phyloP scores from a whole-genome alignment of 495 filamentous ascomycete species.

The Pseudoneurospora amorphoporcata region DNA sequence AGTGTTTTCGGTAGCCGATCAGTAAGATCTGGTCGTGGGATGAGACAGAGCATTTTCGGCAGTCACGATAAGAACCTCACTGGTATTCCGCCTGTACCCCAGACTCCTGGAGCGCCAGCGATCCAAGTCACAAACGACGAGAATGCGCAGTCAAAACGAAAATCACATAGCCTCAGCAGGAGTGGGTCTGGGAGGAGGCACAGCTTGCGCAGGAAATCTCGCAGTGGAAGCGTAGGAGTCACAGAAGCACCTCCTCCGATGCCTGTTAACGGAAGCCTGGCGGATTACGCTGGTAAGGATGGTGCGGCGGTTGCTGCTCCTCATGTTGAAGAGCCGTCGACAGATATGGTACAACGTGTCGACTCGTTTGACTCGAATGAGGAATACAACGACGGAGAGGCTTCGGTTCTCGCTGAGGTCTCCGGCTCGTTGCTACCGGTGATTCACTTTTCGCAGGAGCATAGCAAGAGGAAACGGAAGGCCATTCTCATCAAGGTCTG shows the following conservation, averaged over 20 bases:
- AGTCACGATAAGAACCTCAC: constrained; percentile 19
- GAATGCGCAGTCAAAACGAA: constrained; percentile 23
- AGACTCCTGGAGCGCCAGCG: constrained; percentile 23
- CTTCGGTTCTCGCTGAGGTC: neutral
- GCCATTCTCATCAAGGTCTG: constrained; percentile 68
- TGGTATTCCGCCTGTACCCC: constrained; percentile 14
- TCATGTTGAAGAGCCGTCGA: neutral
- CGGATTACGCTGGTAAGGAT: neutral
- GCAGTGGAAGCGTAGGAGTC: constrained; percentile 25
- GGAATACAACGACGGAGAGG: constrained; percentile 6
- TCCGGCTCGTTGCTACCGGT: constrained; percentile 26
- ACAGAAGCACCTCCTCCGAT: neutral
- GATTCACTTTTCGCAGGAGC: constrained; percentile 39
- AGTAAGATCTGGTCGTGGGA: constrained; percentile 25
- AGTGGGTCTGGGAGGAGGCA: constrained; percentile 31
- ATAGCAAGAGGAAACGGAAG: constrained; percentile 46
- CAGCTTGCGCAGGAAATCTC: constrained; percentile 36
- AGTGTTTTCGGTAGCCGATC: constrained; percentile 59
- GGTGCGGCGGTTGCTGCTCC: neutral
- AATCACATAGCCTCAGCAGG: constrained; percentile 27
- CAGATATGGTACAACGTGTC: constrained; percentile 14
- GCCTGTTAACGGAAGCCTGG: neutral
- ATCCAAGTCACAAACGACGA: constrained; percentile 31
- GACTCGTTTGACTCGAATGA: constrained; percentile 20
- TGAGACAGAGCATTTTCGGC: constrained; percentile 19